These are phyloP conservation scores for Smallanthus sonchifolius DNA, from an alignment of 129 eudicot genomes.

Conservation along the genomic window DNA sequence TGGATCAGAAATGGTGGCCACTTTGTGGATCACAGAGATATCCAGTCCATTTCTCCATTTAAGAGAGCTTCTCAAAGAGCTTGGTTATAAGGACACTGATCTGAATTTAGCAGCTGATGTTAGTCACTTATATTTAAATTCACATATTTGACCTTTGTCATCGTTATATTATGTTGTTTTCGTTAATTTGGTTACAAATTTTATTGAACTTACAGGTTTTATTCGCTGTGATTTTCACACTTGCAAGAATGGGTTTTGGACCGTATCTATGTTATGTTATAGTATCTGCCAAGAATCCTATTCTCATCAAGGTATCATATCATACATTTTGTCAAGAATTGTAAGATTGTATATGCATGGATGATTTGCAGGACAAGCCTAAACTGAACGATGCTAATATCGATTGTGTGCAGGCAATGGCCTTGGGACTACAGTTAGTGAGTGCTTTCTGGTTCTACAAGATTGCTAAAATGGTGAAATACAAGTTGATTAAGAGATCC, in stretches of 20 bases:
- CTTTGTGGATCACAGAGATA: slow-evolving; percentile 78
- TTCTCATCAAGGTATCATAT: slow-evolving; percentile 66
- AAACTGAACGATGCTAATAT: not conserved
- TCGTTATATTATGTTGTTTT: not conserved
- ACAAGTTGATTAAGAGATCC: slow-evolving; percentile 52
- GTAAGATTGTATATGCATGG: too few species aligned
- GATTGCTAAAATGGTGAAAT: slow-evolving; percentile 68
- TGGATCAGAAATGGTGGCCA: slow-evolving; percentile 93
- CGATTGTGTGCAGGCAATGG: slow-evolving; percentile 63
- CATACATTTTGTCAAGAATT: not conserved
- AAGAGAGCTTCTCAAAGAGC: slow-evolving; percentile 90
- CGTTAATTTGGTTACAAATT: not conserved
- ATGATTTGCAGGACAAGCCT: too few species aligned
- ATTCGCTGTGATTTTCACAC: slow-evolving; percentile 65
- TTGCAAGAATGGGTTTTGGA: slow-evolving; percentile 84
- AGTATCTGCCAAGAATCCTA: slow-evolving; percentile 60
- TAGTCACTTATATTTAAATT: slow-evolving; percentile 20
- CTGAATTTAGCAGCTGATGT: slow-evolving; percentile 92
- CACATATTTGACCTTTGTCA: not conserved
- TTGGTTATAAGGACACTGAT: slow-evolving; percentile 70
- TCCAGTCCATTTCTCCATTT: slow-evolving; percentile 91
- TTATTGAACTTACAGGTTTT: slow-evolving; percentile 38
- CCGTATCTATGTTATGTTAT: slow-evolving; percentile 82
- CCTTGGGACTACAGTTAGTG: slow-evolving; percentile 86
- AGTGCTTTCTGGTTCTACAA: slow-evolving; percentile 92